A percentile compares a stretch with the other conserved stretches of the same genome.
Conservation (phyloP, 78 protist species). For the Guillardia theta region DNA sequence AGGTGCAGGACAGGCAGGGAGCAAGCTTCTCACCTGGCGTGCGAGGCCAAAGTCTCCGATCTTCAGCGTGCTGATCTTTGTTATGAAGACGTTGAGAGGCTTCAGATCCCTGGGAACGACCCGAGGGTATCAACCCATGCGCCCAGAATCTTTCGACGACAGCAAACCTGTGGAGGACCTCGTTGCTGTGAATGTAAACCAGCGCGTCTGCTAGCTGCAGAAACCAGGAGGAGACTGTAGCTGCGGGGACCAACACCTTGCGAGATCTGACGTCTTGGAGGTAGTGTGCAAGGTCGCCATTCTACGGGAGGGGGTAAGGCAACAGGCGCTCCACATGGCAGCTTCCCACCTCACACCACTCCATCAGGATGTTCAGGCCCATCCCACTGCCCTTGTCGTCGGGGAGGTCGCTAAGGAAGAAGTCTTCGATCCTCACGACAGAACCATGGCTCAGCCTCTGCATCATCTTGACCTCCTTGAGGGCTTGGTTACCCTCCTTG, state of each 20-base stretch:
- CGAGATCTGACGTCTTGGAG: not conserved
- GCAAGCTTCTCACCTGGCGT: not conserved
- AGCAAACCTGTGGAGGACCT: not conserved
- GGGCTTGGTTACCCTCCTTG: not conserved
- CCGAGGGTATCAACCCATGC: too few species aligned
- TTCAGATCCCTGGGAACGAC: not conserved
- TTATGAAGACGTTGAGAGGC: not conserved
- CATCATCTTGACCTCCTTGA: not conserved
- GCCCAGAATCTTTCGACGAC: too few species aligned
- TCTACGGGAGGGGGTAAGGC: too few species aligned
- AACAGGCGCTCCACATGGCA: too few species aligned
- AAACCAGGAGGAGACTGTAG: not conserved
- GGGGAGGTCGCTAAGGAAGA: not conserved
- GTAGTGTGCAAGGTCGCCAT: not conserved
- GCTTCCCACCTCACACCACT: not conserved
- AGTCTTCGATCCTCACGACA: not conserved
- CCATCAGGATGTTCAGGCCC: not conserved
- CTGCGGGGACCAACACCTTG: not conserved
- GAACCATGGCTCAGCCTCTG: not conserved
- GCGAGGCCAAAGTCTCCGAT: constrained; percentile 34
- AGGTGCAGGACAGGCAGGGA: not conserved
- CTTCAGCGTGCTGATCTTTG: not conserved
- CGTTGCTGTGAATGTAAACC: not conserved
- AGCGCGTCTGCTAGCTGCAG: not conserved
- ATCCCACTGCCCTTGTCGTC: not conserved